Conservation (phyloP, 768 basidiomycete species). For the Boletus bicolor region DNA sequence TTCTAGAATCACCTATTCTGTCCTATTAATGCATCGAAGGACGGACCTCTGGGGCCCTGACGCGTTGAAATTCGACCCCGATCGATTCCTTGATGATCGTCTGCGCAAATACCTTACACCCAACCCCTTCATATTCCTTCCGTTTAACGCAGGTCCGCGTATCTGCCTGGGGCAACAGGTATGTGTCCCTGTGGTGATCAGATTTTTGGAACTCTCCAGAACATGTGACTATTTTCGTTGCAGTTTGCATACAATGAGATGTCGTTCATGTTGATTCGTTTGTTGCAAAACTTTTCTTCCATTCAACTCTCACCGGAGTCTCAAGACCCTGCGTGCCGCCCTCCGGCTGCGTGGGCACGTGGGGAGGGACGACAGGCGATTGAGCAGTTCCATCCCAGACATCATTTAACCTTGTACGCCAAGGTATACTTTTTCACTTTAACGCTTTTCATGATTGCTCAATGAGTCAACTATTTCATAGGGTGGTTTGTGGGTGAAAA, state of each 20-base stretch:
- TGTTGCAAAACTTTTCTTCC: constrained; percentile 29
- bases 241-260: constrained; percentile 37
- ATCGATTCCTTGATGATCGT: constrained; percentile 39
- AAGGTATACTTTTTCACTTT: constrained; percentile 25
- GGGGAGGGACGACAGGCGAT: constrained; percentile 24
- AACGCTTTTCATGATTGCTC: neutral
- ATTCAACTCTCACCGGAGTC: constrained; percentile 25
- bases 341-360: constrained; percentile 29
- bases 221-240: neutral
- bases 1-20: constrained; percentile 26
- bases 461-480: constrained; percentile 7
- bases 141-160: constrained; percentile 41
- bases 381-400: constrained; percentile 27
- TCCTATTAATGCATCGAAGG: constrained; percentile 37
- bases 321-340: constrained; percentile 23
- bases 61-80: constrained; percentile 37
- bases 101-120: constrained; percentile 33
- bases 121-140: constrained; percentile 42
- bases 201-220: neutral
- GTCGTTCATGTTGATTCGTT: constrained; percentile 32
- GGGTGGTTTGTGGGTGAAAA: constrained; percentile 48
- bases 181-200: constrained; percentile 1
- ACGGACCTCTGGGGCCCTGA: constrained; percentile 39
- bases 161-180: constrained; percentile 39
- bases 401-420: constrained; percentile 34